Percentiles rank a stretch among this genome's conserved stretches.
These are phyloP conservation scores for Peribolospora kevripleyi DNA, from an alignment of 768 basidiomycete species.

Conservation along the genomic window DNA sequence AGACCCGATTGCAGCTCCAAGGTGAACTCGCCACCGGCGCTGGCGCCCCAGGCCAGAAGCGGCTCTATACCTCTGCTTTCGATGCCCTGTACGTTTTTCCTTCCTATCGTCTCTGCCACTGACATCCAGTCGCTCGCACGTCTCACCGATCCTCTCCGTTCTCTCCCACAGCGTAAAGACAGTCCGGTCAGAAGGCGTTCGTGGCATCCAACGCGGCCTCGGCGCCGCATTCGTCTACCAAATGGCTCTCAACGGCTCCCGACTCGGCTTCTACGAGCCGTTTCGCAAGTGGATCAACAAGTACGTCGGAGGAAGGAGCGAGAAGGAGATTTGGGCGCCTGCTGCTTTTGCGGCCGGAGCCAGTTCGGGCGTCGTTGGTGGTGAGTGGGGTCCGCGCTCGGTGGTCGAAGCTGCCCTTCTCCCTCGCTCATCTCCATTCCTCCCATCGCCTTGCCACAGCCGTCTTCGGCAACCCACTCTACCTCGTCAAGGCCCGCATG, in stretches of 20 bases:
- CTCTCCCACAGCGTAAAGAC: slow-evolving; percentile 41
- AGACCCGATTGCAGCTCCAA: slow-evolving; percentile 86
- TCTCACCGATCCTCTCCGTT: too few species aligned
- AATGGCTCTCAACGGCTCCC: slow-evolving; percentile 26
- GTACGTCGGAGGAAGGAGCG: slow-evolving; percentile 32
- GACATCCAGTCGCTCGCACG: too few species aligned
- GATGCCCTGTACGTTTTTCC: too few species aligned
- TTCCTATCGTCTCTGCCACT: too few species aligned
- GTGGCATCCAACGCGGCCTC: slow-evolving; percentile 81
- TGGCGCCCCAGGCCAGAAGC: too few species aligned
- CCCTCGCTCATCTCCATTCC: not conserved
- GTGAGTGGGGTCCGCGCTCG: slow-evolving; percentile 21
- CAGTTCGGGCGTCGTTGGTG: slow-evolving; percentile 69
- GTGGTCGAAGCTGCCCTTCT: not conserved
- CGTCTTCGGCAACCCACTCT: slow-evolving; percentile 59
- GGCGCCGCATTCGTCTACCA: slow-evolving; percentile 57
- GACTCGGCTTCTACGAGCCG: slow-evolving; percentile 77
- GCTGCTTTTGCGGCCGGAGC: slow-evolving; percentile 75
- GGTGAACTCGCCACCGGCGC: slow-evolving; percentile 38
- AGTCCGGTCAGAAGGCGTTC: slow-evolving; percentile 64
- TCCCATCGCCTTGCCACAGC: slow-evolving; percentile 5
- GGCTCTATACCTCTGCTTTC: too few species aligned
- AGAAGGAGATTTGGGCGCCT: slow-evolving; percentile 40
- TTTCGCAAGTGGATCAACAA: slow-evolving; percentile 48
- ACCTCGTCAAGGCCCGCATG: slow-evolving; percentile 92